phyloP scores from a whole-genome alignment of 2,329 filamentous ascomycete species.

The Microsporum ferrugineum region DNA sequence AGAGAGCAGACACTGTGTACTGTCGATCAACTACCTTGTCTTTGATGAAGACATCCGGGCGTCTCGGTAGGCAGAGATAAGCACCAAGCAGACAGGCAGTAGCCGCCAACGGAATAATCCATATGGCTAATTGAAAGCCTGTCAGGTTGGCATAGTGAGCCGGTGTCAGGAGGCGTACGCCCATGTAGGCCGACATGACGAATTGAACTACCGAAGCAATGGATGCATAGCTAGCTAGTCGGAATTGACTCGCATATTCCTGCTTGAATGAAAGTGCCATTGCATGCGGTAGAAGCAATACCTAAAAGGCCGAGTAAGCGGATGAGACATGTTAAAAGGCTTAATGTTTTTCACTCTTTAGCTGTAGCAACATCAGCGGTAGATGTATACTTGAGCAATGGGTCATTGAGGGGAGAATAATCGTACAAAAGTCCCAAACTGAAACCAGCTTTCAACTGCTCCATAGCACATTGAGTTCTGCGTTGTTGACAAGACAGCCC shows the following conservation, averaged over 20 bases:
- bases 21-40: conserved; percentile 3
- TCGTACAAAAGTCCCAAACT: not conserved
- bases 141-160: not conserved
- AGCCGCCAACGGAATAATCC: not conserved
- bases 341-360: not conserved
- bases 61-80: not conserved
- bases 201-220: conserved; percentile 1
- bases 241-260: not conserved
- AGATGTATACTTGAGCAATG: not conserved
- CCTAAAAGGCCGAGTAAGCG: not conserved
- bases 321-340: not conserved
- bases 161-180: not conserved
- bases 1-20: not conserved
- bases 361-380: not conserved
- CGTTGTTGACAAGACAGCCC: conserved; percentile 1
- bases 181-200: not conserved
- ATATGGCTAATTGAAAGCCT: not conserved
- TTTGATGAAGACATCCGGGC: conserved; percentile 1
- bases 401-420: not conserved
- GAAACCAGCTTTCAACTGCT: not conserved
- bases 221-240: not conserved
- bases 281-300: not conserved
- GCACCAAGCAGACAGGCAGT: not conserved
- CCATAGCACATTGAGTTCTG: not conserved
- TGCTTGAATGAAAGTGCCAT: not conserved